Base-by-base conservation (phyloP, 805 yeast genomes). In the Metschnikowia picachoensis region DNA sequence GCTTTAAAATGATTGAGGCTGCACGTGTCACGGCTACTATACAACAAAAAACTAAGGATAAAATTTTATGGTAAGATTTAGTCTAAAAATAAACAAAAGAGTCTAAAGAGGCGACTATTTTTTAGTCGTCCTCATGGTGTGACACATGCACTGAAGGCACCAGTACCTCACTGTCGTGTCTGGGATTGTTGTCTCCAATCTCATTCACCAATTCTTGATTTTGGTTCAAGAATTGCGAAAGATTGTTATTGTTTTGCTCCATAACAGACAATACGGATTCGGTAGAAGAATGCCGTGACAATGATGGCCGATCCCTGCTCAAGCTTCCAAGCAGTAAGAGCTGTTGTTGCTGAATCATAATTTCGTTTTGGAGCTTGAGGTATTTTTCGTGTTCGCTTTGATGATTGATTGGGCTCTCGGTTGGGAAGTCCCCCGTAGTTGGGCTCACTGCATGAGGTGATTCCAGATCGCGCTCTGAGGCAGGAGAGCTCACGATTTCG, bases 261-360 rank as follows among this genome's bases (percentile, higher is more conserved):
- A 53, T 30, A 12, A 48, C 46, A 3, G 55, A 48, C 41, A 51
- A 44, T 31, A 56, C 46, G 10, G 55, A 50, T 37, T 56, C 59
- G 6, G 49, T 32, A 2, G 57, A 52, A 14, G 56, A 49, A 7
- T 46, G 35, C 12, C 58, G 35, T 15, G 57, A 54, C 28, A 52
- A 37, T 3, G 48, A 33, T 33, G 51, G 55, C 30, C 49, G 41
- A 10, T 37, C 49, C 15, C 30, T 36, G 17, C 25, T 37, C 17
- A 38, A 38, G 46, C 42, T 17, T 50, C 50, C 49, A 46, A 41
- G 44, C 37, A 39, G 59, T 45, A 69, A 50, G 32, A 67, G 50
- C 33, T 62, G 62, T 49, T 64, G 69, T 47, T 71, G 76, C 51
- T 68, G 71, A 36, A 56, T 58, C 53, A 72, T 58, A 32, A 64